Base-by-base conservation (phyloP, 306 rosid genomes). In the Delonix regia region DNA sequence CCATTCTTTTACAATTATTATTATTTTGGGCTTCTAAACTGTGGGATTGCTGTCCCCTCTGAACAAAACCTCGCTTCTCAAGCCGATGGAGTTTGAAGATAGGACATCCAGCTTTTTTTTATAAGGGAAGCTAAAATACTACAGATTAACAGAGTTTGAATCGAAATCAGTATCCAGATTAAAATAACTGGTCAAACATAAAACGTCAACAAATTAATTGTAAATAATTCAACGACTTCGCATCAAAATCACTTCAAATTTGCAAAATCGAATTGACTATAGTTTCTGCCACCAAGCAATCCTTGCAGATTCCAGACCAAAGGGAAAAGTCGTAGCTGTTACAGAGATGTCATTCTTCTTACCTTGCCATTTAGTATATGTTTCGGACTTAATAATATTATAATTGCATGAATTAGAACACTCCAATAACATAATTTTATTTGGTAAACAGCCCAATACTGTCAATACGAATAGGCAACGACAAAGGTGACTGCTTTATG, bases 121-220 rank as follows among this genome's bases (percentile, higher is more conserved):
- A 5, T 33, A 41, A n/a, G 45, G 64, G 48, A 53, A n/a, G 3
- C 16, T 19, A 53, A 48, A 77, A 21, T 57, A 73, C 36, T 7
- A 36, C 9, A 75, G 19, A 55, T 52, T 53, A 75, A 64, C 12
- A 63, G 22, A 49, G 22, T 41, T 48, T 44, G 49, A 28, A 69
- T 39, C 59, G 6, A 44, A 28, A 75, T 49, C 64, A 75, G 59
- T 63, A 44, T 57, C 16, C 27, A 36, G 42, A 68, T 73, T 41
- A 49, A 73, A 81, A 22, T 6, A 48, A 66, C 53, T 22, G n/a
- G 21, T 34, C 65, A 62, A 63, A 59, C 59, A 77, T 4, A 64
- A 38, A 48, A 12, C 69, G 24, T 59, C 63, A 60, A 65, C 45
- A 75, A 76, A 42, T 14, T 51, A n/a, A 64, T 27, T 34, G 69